Percentiles rank a stretch among this genome's conserved stretches.
These are phyloP conservation scores for Citrus maxima DNA, from an alignment of 345 rosid genomes.

Conservation along the genomic window DNA sequence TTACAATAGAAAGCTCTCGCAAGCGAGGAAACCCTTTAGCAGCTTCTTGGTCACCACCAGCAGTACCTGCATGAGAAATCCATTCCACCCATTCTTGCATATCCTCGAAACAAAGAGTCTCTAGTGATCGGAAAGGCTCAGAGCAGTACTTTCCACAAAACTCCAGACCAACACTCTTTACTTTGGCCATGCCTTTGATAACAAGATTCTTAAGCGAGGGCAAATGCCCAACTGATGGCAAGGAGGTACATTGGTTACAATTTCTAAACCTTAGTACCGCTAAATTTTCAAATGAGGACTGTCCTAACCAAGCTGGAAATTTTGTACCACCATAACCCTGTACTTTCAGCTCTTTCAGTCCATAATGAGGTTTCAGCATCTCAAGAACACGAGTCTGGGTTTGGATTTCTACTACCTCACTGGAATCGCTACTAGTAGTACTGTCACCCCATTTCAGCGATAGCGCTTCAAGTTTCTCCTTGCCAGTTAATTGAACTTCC, in stretches of 20 bases:
- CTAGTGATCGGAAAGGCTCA: slow-evolving; percentile 6
- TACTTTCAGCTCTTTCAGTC: neutral
- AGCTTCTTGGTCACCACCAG: neutral
- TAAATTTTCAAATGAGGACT: slow-evolving; percentile 8
- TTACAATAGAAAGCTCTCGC: slow-evolving; percentile 20
- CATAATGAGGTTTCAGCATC: slow-evolving; percentile 8
- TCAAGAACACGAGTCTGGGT: neutral
- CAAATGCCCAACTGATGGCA: slow-evolving; percentile 13
- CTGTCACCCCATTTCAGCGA: slow-evolving; percentile 8
- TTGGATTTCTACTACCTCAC: neutral
- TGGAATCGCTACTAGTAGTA: neutral
- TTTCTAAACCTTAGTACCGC: neutral
- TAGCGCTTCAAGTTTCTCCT: neutral
- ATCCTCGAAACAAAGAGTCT: slow-evolving; percentile 11
- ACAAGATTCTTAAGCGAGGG: neutral
- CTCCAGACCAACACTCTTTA: neutral
- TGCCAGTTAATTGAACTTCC: neutral
- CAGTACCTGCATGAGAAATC: slow-evolving; percentile 11
- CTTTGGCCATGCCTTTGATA: neutral
- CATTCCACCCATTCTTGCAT: slow-evolving; percentile 35
- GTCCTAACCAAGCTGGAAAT: slow-evolving; percentile 15
- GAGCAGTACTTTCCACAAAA: neutral
- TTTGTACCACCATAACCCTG: neutral
- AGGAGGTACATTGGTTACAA: neutral
- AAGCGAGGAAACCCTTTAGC: slow-evolving; percentile 28